phyloP scores from a whole-genome alignment of 1,284 basidiomycete species.

The Amylostereum areolatum region DNA sequence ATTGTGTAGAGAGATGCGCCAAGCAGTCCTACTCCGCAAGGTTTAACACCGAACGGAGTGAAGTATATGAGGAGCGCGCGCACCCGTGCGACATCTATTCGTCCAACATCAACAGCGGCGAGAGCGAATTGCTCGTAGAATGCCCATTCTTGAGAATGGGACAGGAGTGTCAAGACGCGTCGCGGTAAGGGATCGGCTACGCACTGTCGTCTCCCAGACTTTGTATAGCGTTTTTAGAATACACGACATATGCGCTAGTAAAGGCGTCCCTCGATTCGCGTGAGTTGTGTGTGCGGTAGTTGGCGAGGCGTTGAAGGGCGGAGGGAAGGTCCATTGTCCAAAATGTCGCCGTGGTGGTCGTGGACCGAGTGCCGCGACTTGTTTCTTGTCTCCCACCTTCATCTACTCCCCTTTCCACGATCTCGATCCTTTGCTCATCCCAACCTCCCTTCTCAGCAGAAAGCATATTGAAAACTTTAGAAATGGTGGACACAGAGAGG shows the following conservation, averaged over 20 bases:
- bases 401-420: too few species aligned
- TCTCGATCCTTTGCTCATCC: too few species aligned
- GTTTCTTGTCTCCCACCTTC: too few species aligned
- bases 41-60: conserved; percentile 12
- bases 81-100: conserved; percentile 79
- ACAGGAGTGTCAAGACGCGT: background rate
- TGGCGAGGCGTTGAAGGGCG: conserved; percentile 63
- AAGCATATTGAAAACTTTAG: too few species aligned
- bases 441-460: too few species aligned
- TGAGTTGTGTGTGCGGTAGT: conserved; percentile 61
- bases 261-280: conserved; percentile 71
- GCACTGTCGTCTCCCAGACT: conserved; percentile 60
- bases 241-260: conserved; percentile 51
- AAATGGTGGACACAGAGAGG: too few species aligned
- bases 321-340: conserved; percentile 34
- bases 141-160: conserved; percentile 60
- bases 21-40: conserved; percentile 51
- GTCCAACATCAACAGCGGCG: conserved; percentile 81
- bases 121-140: conserved; percentile 86
- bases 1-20: conserved; percentile 59
- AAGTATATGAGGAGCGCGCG: conserved; percentile 5
- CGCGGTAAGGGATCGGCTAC: background rate
- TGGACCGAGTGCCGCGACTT: too few species aligned
- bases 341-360: too few species aligned
- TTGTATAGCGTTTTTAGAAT: conserved; percentile 42